Conservation (phyloP, 768 basidiomycete species). For the Stropharia rugosoannulata region DNA sequence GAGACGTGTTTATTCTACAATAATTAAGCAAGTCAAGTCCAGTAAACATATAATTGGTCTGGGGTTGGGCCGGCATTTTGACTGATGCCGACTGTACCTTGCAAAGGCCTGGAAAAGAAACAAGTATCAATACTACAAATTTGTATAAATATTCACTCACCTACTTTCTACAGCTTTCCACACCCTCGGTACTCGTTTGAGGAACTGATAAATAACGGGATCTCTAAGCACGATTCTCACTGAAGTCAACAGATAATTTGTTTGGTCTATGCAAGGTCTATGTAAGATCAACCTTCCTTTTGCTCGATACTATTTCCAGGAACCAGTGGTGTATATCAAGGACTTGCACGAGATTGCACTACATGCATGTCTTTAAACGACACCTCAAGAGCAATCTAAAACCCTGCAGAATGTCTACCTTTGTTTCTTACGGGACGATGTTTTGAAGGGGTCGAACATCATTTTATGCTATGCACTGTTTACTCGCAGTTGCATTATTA, state of each 20-base stretch:
- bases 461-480: not conserved
- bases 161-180: too few relatives aligned
- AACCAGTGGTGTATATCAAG: conserved; percentile 61
- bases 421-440: conserved; percentile 37
- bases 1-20: not conserved
- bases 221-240: too few relatives aligned
- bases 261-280: too few relatives aligned
- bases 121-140: not conserved
- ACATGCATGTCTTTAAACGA: conserved; percentile 68
- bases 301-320: not conserved
- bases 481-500: not conserved
- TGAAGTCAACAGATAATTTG: not conserved
- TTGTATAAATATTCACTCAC: not conserved
- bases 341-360: conserved; percentile 39
- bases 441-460: conserved; percentile 47
- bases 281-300: not conserved
- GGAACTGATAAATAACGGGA: too few relatives aligned
- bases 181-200: too few relatives aligned
- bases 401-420: conserved; percentile 62
- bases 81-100: too few relatives aligned
- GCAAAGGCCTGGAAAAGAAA: not conserved
- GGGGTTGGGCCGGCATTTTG: too few relatives aligned
- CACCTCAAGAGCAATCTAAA: conserved; percentile 50
- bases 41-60: too few relatives aligned
- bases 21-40: too few relatives aligned